Percentiles rank a stretch among this genome's conserved stretches.
These are phyloP conservation scores for Cyclocybe aegerita DNA, from an alignment of 768 basidiomycete genomes.

Conservation along the genomic window DNA sequence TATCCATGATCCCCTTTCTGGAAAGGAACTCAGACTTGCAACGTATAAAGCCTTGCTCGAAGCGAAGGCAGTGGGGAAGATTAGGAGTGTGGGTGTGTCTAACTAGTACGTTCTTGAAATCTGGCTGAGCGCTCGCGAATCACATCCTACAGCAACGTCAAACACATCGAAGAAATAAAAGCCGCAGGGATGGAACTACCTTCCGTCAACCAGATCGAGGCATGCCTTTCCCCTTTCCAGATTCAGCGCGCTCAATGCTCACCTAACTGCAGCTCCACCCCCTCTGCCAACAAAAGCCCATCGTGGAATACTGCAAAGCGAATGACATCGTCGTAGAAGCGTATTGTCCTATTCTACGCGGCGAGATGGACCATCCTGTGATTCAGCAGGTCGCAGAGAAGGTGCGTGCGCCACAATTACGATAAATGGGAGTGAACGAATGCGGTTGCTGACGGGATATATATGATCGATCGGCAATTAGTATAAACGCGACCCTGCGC, in stretches of 20 bases:
- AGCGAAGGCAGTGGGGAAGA: constrained; percentile 61
- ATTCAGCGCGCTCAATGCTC: not conserved
- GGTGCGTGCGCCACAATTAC: constrained; percentile 34
- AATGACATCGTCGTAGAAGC: constrained; percentile 68
- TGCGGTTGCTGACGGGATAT: not conserved
- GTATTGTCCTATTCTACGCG: constrained; percentile 75
- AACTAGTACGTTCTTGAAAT: constrained; percentile 60
- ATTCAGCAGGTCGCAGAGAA: constrained; percentile 58
- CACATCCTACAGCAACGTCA: constrained; percentile 30
- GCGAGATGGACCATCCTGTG: constrained; percentile 51
- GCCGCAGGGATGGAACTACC: constrained; percentile 63
- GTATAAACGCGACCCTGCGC: constrained; percentile 65
- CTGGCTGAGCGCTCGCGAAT: not conserved
- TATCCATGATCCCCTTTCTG: constrained; percentile 72
- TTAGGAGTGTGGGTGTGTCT: constrained; percentile 76
- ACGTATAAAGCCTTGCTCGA: constrained; percentile 72
- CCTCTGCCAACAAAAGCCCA: constrained; percentile 76
- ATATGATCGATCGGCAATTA: constrained; percentile 21
- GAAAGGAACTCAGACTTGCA: constrained; percentile 60
- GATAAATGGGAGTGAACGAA: too few species aligned
- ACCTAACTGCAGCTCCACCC: constrained; percentile 61
- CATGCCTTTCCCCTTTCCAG: constrained; percentile 16
- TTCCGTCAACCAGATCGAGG: constrained; percentile 83
- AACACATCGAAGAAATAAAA: constrained; percentile 75
- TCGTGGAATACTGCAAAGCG: constrained; percentile 70